phyloP scores from a whole-genome alignment of 768 basidiomycete genomes.

The Mrakia frigida region DNA sequence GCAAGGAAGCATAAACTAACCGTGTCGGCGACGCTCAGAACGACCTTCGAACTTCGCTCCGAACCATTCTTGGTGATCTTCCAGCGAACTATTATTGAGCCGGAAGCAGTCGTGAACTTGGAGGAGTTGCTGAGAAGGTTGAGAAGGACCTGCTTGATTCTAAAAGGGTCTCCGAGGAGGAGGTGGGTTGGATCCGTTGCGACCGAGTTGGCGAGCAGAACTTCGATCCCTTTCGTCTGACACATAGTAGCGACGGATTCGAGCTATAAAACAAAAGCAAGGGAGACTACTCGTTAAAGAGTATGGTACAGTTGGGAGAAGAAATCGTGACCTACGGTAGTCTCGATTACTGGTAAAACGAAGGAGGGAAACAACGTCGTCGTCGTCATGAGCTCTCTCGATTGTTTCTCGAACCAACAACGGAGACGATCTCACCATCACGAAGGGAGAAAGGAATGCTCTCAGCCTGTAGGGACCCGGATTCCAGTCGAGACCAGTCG shows the following conservation, averaged over 20 bases:
- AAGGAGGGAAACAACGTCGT: not conserved
- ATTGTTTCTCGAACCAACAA: no score
- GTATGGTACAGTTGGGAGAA: no score
- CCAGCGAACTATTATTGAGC: not conserved
- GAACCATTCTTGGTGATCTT: not conserved
- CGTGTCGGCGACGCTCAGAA: constrained; percentile 7
- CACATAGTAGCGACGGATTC: constrained; percentile 10
- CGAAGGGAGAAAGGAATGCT: constrained; percentile 19
- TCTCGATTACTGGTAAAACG: not conserved
- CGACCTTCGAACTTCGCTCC: not conserved
- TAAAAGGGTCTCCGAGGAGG: constrained; percentile 3
- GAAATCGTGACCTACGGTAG: not conserved
- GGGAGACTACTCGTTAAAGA: no score
- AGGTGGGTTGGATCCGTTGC: not conserved
- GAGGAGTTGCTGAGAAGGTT: constrained; percentile 11
- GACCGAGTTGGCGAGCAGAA: not conserved
- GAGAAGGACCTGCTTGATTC: constrained; percentile 20
- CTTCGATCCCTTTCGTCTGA: constrained; percentile 16
- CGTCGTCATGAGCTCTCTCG: not conserved
- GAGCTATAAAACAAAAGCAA: not conserved
- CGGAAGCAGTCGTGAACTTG: not conserved
- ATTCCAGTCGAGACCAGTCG: constrained; percentile 17
- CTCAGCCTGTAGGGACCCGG: constrained; percentile 14
- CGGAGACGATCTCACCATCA: not conserved
- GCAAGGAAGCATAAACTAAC: not conserved